A percentile compares a stretch with the other conserved stretches of the same genome.
These are phyloP conservation scores for Ormosia semicastrata DNA, from an alignment of 306 rosid species.

Conservation along the genomic window DNA sequence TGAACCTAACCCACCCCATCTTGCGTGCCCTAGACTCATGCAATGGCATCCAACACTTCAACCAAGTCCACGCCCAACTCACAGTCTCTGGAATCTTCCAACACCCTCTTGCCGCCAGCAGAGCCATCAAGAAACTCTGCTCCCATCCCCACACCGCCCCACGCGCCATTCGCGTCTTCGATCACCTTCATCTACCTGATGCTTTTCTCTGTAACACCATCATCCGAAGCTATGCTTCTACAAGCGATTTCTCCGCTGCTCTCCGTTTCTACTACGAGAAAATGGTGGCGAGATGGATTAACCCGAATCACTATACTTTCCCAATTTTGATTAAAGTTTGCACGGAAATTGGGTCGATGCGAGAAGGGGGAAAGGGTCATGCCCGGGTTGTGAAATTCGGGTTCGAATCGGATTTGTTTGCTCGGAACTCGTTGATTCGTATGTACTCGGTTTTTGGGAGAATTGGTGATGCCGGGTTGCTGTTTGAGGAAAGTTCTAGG, in stretches of 20 bases:
- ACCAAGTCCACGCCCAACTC: conserved; percentile 48
- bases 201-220: conserved; percentile 59
- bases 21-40: conserved; percentile 44
- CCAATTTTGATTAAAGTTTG: conserved; percentile 56
- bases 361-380: conserved; percentile 51
- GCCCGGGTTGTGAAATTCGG: conserved; percentile 49
- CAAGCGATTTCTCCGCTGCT: conserved; percentile 32
- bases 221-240: conserved; percentile 44
- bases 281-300: conserved; percentile 41
- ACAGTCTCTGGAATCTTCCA: conserved; percentile 48
- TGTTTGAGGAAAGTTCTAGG: conserved; percentile 41
- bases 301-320: conserved; percentile 61
- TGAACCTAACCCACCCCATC: conserved; percentile 45
- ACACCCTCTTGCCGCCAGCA: conserved; percentile 40
- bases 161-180: conserved; percentile 37
- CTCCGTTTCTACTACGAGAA: conserved; percentile 41
- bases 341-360: conserved; percentile 10
- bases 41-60: conserved; percentile 33
- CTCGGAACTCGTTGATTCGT: conserved; percentile 49
- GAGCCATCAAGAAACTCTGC: conserved; percentile 51
- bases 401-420: conserved; percentile 48
- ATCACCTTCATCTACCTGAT: conserved; percentile 45
- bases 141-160: conserved; percentile 33
- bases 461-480: conserved; percentile 36
- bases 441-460: conserved; percentile 53